Base-by-base conservation (phyloP, 805 yeast species). In the Osmozyma mogii region DNA sequence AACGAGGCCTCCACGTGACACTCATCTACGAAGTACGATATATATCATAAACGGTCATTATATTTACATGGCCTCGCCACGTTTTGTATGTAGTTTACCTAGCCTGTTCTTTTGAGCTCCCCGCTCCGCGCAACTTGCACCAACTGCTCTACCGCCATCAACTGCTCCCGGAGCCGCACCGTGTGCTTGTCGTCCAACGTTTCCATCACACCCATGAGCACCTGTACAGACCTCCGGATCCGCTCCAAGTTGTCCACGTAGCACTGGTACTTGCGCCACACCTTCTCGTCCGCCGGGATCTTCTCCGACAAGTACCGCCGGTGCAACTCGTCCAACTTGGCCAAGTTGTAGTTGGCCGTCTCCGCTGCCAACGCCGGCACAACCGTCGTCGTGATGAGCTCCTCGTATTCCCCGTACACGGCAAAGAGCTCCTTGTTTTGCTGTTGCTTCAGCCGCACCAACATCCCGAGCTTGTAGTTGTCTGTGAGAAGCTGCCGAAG, bases 301-400 rank as follows among this genome's bases (percentile, higher is more conserved):
- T 25, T 24, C 19, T n/a, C n/a, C n/a, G n/a, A n/a, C n/a, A n/a
- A n/a, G n/a, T n/a, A n/a, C n/a, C n/a, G n/a, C n/a, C n/a, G n/a
- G n/a, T n/a, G n/a, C n/a, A n/a, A n/a, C n/a, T n/a, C n/a, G n/a
- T n/a, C n/a, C n/a, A n/a, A n/a, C n/a, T n/a, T n/a, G n/a, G n/a
- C n/a, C n/a, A n/a, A n/a, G n/a, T n/a, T n/a, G n/a, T n/a, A n/a
- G n/a, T n/a, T n/a, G n/a, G n/a, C n/a, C n/a, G n/a, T n/a, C n/a
- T n/a, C n/a, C n/a, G n/a, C n/a, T n/a, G 61, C 36, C 14, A 61
- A 40, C 17, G 36, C 31, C 1, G 66, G 67, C 7, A 58, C 25
- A 7, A 61, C 35, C 13, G 42, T 43, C 9, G 38, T 43, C 2
- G 46, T 32, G 3, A 60, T 41, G n/a, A 56, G 46, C 14, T 25